Evolutionary conservation across 75 land plant species (phyloP), one percentile per base, ranked within the genome.

Genomic region (Adiantum capillusveneris): DNA sequence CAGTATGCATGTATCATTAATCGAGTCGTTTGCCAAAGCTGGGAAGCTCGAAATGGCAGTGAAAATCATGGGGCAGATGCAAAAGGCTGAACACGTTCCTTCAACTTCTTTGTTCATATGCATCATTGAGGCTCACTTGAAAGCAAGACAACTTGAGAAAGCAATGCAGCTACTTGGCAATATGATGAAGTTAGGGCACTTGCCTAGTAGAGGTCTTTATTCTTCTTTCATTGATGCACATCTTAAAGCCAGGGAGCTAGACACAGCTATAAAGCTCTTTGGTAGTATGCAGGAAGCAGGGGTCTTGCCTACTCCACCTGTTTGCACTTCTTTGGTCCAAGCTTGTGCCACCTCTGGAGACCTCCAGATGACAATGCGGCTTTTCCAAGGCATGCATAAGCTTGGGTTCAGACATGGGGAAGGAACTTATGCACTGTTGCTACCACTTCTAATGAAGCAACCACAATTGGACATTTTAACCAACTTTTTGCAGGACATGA

Each of bases 161-260:
- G 97, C 97, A 12, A 73, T 79, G 74, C 68, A 79, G 17, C 25
- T 70, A 6, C 79, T 92, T 56, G 64, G 68, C 11, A 84, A 80
- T 42, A 92, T 92, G 97, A 88, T 85, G 59, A 81, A 80, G 56
- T 78, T 83, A 22, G 90, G 90, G 19, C 83, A 83, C 56, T 52
- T 86, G n/a, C 90, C 90, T 9, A 80, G 81, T 1, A 81, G 86
- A 42, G 60, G 79, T n/a, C 80, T 86, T 20, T 86, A 80, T 50
- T 77, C 78, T 56, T 74, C 65, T 55, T 67, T 86, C 12, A 44
- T 86, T 37, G 86, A 86, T 50, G 83, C 83, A 80, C 83, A 83
- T 67, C 60, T 81, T 48, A 59, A 78, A 19, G 64, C 81, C 26
- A 79, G 86, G 19, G 75, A 80, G 53, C 83, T 86, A 49, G 86